These are phyloP conservation scores for Plasmodium cynomolgi DNA, from an alignment of 169 alveolate genomes.

Conservation along the genomic window DNA sequence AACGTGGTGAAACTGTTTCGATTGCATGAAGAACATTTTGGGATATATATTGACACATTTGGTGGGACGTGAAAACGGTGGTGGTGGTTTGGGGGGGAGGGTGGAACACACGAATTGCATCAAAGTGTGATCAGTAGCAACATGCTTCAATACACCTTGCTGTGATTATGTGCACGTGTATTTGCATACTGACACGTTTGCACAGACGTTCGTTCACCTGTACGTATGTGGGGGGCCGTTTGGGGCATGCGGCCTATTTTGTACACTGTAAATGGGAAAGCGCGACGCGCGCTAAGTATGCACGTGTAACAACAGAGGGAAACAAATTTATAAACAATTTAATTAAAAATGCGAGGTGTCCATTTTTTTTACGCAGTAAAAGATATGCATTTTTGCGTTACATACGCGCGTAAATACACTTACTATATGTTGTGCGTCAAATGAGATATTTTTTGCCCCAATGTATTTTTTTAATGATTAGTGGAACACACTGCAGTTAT, in stretches of 20 bases:
- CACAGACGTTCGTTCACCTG: slow-evolving; percentile 4
- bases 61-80: background rate
- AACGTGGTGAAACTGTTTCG: background rate
- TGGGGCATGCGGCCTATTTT: background rate
- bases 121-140: background rate
- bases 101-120: background rate
- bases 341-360: slow-evolving; percentile 12
- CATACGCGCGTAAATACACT: background rate
- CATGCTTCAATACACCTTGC: background rate
- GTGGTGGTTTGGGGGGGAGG: background rate
- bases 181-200: background rate
- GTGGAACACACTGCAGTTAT: background rate
- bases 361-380: slow-evolving; percentile 7
- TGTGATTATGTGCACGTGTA: background rate
- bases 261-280: background rate
- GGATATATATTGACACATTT: background rate
- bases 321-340: slow-evolving; percentile 16
- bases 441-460: background rate
- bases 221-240: background rate
- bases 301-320: slow-evolving; percentile 6
- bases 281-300: background rate
- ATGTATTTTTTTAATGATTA: background rate
- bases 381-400: background rate
- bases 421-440: background rate
- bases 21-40: background rate